Evolutionary conservation across 441 rosid species (phyloP), one percentile per base, ranked within the genome.

Genomic region (Pelargonium cotyledonis): DNA sequence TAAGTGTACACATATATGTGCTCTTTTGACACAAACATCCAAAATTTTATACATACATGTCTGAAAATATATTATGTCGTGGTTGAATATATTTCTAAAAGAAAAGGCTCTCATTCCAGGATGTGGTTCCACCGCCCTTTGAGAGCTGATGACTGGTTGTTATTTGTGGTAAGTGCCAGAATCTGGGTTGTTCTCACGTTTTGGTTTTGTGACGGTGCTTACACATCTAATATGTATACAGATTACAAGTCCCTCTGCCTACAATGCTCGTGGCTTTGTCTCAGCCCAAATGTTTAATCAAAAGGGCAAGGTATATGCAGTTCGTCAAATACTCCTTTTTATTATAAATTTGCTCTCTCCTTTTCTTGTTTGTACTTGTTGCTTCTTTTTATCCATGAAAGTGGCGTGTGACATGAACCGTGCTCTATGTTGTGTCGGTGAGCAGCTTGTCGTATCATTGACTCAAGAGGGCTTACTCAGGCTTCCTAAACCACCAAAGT

Each of bases 61-160:
- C n/a, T 46, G 53, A 46, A 16, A n/a, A 53, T 6, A n/a, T 5
- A 53, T 53, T 15, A 15, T 53, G 16, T 53, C 23, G 9, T 15
- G 16, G 23, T 16, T 53, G 9, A 16, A 15, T 53, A 53, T 15
- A 1, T 53, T 12, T 49, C 23, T 53, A 15, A 15, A 53, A 55
- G 7, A 16, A 7, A 55, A 55, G 7, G 16, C 10, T 16, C 58
- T 51, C 23, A 18, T 55, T 55, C 19, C 81, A 95, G 98, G 88
- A 85, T 95, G 87, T 92, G 97, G 96, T 95, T 90, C 80, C 99
- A 95, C 80, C 82, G 88, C 69, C 75, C 86, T 14, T 49, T 89
- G 16, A 89, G 88, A 81, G 98, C 98, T 38, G 98, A 95, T 76
- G 98, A 95, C 74, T 95, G 99, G 98, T 76, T 95, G 63, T 79